These are phyloP conservation scores for Trametes gibbosa DNA, from an alignment of 768 basidiomycete genomes.

Conservation along the genomic window DNA sequence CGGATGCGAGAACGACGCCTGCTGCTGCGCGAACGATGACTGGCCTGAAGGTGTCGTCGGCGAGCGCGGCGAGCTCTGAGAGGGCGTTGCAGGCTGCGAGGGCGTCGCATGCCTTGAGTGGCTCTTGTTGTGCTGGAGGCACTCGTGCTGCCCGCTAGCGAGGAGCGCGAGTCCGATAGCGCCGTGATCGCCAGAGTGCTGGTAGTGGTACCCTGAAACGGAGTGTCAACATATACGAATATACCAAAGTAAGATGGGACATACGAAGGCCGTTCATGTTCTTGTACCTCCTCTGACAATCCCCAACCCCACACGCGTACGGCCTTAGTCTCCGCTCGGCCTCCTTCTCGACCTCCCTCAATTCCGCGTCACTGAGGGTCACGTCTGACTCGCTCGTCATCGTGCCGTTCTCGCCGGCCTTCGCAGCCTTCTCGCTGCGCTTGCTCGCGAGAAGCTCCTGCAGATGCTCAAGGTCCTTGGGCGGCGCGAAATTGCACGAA, in stretches of 20 bases:
- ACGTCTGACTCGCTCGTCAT: slow-evolving; percentile 29
- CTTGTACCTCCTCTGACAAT: slow-evolving; percentile 88
- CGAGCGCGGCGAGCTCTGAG: slow-evolving; percentile 7
- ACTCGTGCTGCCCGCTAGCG: slow-evolving; percentile 69
- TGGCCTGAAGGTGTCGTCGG: slow-evolving; percentile 10
- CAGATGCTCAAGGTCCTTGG: slow-evolving; percentile 78
- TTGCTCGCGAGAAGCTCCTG: slow-evolving; percentile 62
- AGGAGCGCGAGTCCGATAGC: slow-evolving; percentile 82
- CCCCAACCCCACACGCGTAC: slow-evolving; percentile 87
- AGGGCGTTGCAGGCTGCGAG: slow-evolving; percentile 11
- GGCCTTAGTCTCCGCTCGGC: slow-evolving; percentile 81
- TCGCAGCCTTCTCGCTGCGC: slow-evolving; percentile 36
- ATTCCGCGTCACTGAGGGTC: slow-evolving; percentile 50
- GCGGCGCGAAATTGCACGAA: slow-evolving; percentile 89
- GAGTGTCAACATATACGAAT: not conserved
- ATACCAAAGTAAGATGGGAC: slow-evolving; percentile 14
- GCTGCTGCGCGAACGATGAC: slow-evolving; percentile 13
- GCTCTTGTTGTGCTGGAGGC: slow-evolving; percentile 34
- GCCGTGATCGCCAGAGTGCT: slow-evolving; percentile 95
- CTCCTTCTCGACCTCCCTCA: slow-evolving; percentile 75
- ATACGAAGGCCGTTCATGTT: slow-evolving; percentile 93
- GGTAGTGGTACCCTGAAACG: slow-evolving; percentile 76
- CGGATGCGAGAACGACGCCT: slow-evolving; percentile 11
- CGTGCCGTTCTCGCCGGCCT: slow-evolving; percentile 8
- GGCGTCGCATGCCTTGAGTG: slow-evolving; percentile 27